These are phyloP conservation scores for Blastomyces emzantsi DNA, from an alignment of 2,329 filamentous ascomycete genomes.

Conservation along the genomic window DNA sequence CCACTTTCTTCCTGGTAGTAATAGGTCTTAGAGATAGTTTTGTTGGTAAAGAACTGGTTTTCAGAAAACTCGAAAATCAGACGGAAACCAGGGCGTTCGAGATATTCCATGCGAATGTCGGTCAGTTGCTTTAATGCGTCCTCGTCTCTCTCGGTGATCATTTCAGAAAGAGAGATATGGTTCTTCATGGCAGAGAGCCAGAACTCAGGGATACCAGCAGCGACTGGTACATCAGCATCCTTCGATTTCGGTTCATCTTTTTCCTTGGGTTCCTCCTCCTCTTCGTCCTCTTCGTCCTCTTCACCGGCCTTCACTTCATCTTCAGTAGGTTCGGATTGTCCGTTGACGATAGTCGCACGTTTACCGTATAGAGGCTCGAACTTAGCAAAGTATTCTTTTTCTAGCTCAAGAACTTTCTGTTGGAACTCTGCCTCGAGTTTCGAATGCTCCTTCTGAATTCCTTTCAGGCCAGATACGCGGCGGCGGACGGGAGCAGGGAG, in stretches of 20 bases:
- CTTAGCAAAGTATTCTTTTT: conserved; percentile 99
- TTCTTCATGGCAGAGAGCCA: conserved; percentile 99
- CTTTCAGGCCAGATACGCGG: conserved; percentile 91
- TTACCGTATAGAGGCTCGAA: conserved; percentile 97
- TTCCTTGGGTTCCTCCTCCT: conserved; percentile 48
- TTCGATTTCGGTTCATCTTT: conserved; percentile 46
- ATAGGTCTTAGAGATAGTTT: conserved; percentile 95
- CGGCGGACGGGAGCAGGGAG: conserved; percentile 81
- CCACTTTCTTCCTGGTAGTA: conserved; percentile 98
- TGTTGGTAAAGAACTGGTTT: conserved; percentile 97
- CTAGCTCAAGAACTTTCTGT: conserved; percentile 92
- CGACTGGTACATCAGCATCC: conserved; percentile 37
- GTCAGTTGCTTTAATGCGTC: conserved; percentile 78
- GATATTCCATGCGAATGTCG: conserved; percentile 98
- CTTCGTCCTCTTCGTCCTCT: conserved; percentile 62
- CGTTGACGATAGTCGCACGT: conserved; percentile 88
- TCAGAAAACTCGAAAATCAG: conserved; percentile 94
- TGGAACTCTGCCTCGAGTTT: conserved; percentile 98
- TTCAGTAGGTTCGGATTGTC: conserved; percentile 72
- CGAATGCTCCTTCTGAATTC: conserved; percentile 96
- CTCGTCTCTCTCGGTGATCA: conserved; percentile 98
- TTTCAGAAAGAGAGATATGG: conserved; percentile 91
- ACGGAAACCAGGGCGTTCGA: conserved; percentile 95
- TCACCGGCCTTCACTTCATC: conserved; percentile 82
- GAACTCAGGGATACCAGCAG: conserved; percentile 92